These are phyloP conservation scores for Lagenaria siceraria DNA, from an alignment of 306 rosid genomes.

Conservation along the genomic window DNA sequence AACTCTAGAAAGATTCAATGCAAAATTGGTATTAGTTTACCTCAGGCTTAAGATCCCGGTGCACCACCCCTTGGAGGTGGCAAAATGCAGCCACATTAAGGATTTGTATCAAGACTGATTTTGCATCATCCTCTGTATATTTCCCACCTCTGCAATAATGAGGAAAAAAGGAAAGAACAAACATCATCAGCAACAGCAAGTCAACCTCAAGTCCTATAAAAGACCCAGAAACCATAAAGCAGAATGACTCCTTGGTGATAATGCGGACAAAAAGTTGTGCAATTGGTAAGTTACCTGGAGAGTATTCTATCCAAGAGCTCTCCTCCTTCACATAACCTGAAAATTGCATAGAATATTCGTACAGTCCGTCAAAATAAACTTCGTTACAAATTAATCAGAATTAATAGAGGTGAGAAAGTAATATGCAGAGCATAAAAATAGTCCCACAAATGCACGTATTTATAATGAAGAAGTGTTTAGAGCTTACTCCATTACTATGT, in stretches of 20 bases:
- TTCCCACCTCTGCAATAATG: conserved; percentile 73
- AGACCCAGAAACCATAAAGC: not conserved
- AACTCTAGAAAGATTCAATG: not conserved
- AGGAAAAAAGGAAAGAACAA: not conserved
- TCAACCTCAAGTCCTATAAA: not conserved
- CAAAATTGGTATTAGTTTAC: conserved; percentile 19
- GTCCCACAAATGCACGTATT: not conserved
- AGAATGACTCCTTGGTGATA: not conserved
- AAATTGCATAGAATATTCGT: conserved; percentile 3
- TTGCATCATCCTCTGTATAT: conserved; percentile 89
- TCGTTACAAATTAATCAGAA: not conserved
- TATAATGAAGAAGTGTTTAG: conserved; percentile 4
- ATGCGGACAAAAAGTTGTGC: not conserved
- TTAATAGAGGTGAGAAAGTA: conserved; percentile 2
- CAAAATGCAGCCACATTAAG: conserved; percentile 77
- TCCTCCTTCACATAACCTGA: conserved; percentile 90
- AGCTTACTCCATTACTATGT: conserved; percentile 91
- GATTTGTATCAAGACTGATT: conserved; percentile 58
- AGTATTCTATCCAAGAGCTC: conserved; percentile 92
- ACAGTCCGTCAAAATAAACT: not conserved
- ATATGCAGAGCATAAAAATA: not conserved
- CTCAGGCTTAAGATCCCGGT: conserved; percentile 96
- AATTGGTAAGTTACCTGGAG: conserved; percentile 37
- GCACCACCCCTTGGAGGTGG: conserved; percentile 96
- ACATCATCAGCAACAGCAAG: not conserved